Evolutionary conservation across 2,329 filamentous ascomycete species (phyloP).

Genomic region (Mycosphaerella sp.): DNA sequence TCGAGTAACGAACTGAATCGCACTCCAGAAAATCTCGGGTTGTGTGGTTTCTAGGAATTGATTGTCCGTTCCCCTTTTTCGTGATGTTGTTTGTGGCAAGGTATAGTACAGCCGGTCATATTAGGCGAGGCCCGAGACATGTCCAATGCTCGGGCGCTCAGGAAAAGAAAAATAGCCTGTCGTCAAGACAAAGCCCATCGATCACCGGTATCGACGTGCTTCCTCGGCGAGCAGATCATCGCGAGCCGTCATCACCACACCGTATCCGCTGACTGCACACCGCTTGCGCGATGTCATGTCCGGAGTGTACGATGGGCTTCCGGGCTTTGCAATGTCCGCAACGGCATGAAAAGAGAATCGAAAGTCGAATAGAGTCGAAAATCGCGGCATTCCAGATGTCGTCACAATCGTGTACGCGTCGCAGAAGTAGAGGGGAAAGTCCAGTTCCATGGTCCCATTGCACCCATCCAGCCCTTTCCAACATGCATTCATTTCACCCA

Average conservation of each 20-base stretch:
- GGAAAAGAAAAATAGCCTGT: slow-evolving; percentile 14
- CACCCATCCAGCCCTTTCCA: slow-evolving; percentile 8
- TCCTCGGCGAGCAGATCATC: slow-evolving; percentile 13
- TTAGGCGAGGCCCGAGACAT: slow-evolving; percentile 20
- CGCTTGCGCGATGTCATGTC: slow-evolving; percentile 12
- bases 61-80: neutral
- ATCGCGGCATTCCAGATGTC: slow-evolving; percentile 17
- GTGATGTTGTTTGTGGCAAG: slow-evolving; percentile 6
- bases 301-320: slow-evolving; percentile 24
- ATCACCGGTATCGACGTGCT: slow-evolving; percentile 14
- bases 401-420: slow-evolving; percentile 16
- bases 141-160: slow-evolving; percentile 18
- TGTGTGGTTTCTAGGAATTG: slow-evolving; percentile 3
- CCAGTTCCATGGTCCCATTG: slow-evolving; percentile 5
- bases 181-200: slow-evolving; percentile 14
- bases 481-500: slow-evolving; percentile 12
- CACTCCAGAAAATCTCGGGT: slow-evolving; percentile 12
- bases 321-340: slow-evolving; percentile 10
- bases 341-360: slow-evolving; percentile 13
- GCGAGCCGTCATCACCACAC: slow-evolving; percentile 20
- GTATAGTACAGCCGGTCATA: slow-evolving; percentile 12
- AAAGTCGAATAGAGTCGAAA: slow-evolving; percentile 13
- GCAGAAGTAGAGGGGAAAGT: slow-evolving; percentile 11
- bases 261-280: slow-evolving; percentile 21
- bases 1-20: slow-evolving; percentile 18